These are phyloP conservation scores for Pelagophyceae sp. DNA, from an alignment of 352 stramenopile genomes.

Conservation along the genomic window DNA sequence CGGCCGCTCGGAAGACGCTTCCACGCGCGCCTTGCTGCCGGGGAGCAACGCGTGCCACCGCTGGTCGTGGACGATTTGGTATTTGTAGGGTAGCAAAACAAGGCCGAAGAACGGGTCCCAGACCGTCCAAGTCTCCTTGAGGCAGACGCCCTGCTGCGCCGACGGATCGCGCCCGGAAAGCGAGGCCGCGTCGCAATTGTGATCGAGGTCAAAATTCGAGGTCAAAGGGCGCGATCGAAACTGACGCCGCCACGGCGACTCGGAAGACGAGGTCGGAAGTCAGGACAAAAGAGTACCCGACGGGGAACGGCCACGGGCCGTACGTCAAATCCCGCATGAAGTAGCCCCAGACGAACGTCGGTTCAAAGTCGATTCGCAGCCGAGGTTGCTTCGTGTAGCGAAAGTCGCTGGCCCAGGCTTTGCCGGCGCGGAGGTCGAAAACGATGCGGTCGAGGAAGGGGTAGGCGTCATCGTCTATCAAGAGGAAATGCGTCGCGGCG, in stretches of 20 bases:
- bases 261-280: background rate
- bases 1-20: background rate
- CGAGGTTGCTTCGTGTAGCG: background rate
- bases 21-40: background rate
- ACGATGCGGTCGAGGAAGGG: constrained; percentile 8
- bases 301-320: constrained; percentile 3
- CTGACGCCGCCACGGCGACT: background rate
- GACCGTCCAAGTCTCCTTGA: no score
- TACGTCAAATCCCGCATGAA: background rate
- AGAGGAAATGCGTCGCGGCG: background rate
- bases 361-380: background rate
- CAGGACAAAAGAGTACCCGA: background rate
- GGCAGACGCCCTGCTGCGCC: background rate
- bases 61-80: constrained; percentile 7
- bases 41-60: background rate
- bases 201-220: background rate
- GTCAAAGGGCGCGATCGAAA: background rate
- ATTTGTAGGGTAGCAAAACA: background rate
- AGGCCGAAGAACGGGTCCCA: background rate
- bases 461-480: constrained; percentile 5
- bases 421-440: background rate
- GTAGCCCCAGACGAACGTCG: constrained; percentile 12
- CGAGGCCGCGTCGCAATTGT: background rate
- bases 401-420: background rate
- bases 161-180: background rate